Evolutionary conservation across 345 rosid species (phyloP).

Genomic region (Eucalyptus sp.): DNA sequence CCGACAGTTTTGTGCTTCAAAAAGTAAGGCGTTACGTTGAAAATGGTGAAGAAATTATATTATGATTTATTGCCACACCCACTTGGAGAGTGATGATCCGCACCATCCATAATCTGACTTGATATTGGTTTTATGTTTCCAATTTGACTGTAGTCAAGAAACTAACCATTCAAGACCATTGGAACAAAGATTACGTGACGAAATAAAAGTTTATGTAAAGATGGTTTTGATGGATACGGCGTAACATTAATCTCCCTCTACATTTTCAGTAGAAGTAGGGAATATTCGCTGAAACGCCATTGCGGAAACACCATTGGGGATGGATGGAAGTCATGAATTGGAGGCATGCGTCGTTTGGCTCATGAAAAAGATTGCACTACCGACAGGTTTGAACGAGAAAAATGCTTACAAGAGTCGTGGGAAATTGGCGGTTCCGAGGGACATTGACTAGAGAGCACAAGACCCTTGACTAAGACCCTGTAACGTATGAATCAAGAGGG

Average conservation of each 20-base stretch:
- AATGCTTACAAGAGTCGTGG: not conserved
- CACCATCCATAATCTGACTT: not conserved
- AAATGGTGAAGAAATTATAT: not conserved
- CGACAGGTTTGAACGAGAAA: not conserved
- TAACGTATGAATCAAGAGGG: not conserved
- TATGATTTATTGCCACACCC: not conserved
- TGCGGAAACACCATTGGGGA: not conserved
- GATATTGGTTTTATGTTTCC: not conserved
- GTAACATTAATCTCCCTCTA: not conserved
- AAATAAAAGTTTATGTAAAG: not conserved
- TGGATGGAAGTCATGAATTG: not conserved
- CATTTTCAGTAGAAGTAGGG: not conserved
- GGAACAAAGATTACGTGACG: not conserved
- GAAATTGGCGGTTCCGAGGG: not conserved
- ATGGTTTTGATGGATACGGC: not conserved
- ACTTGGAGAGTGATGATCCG: not conserved
- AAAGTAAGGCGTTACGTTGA: not conserved
- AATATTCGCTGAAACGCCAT: not conserved
- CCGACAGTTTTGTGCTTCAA: not conserved
- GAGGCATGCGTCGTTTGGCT: not conserved
- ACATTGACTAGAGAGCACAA: not conserved
- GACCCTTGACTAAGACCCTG: not conserved
- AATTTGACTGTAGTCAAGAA: not conserved
- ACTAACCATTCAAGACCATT: not conserved
- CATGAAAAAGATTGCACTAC: not conserved